Evolutionary conservation across 495 filamentous ascomycete genomes (phyloP), one percentile per base, ranked within the genome.

Genomic region (Lindgomyces ingoldianus): DNA sequence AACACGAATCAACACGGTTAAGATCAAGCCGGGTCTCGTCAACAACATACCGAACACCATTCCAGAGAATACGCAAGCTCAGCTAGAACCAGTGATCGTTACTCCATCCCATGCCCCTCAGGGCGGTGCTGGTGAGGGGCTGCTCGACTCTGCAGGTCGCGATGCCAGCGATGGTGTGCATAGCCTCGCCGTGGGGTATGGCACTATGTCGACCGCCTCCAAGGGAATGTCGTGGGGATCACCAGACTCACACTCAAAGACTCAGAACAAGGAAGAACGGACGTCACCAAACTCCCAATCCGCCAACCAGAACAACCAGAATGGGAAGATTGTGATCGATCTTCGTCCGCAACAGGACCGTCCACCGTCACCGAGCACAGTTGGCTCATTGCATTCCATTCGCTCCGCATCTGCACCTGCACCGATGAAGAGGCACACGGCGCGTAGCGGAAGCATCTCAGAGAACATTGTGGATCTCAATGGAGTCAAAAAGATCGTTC

Each of bases 1-100:
- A 56, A 96, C 94, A 1, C 87, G 87, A n/a, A 93, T 91, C 61
- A 87, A 87, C 30, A 87, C 85, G 12, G 92, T 98, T 52, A 97
- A 97, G 75, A 93, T 96, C 75, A 97, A 97, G 75, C 85, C 85
- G 6, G 85, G 83, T 33, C 53, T 73, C 57, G 26, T 52, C 52
- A 27, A 50, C 41, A 60, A 64, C 14, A 55, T 74, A 57, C 30
- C 52, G 47, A 27, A 50, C 41, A 60, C 67, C 14, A 64, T 64
- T 4, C 58, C 53, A 25, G 74, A 68, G 53, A 46, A 62, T 44
- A 18, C 18, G 3, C 39, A 24, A 36, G 27, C 12, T 1, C 51
- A 50, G n/a, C 26, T 22, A 3, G 67, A 67, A 33, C 18, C 22
- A 14, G 39, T 29, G 9, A 18, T 63, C 14, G 30, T 39, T 14